Conservation (phyloP, 805 yeast genomes). For the Starmerella etchellsii region DNA sequence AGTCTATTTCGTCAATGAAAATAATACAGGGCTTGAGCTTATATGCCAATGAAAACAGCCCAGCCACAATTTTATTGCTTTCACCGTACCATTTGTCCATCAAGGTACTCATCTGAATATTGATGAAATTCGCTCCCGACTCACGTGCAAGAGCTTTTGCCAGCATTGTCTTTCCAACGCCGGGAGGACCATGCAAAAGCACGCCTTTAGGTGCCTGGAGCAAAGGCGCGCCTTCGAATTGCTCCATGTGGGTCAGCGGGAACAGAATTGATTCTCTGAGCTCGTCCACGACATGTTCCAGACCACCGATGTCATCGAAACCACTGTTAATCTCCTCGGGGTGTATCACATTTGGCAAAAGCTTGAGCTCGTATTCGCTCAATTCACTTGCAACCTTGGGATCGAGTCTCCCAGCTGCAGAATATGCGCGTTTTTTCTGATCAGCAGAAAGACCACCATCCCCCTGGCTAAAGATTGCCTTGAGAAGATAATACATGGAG, state of each 20-base stretch:
- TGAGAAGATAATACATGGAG: constrained; percentile 52
- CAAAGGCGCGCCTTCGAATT: constrained; percentile 47
- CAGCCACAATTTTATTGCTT: constrained; percentile 84
- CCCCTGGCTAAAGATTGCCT: constrained; percentile 31
- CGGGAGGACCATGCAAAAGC: constrained; percentile 86
- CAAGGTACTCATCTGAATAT: constrained; percentile 81
- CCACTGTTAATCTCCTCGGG: constrained; percentile 70
- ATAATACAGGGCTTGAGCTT: constrained; percentile 90
- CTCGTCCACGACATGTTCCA: constrained; percentile 70
- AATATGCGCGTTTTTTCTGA: constrained; percentile 46
- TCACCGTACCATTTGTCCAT: constrained; percentile 99
- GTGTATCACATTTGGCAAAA: constrained; percentile 64
- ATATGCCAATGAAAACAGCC: constrained; percentile 75
- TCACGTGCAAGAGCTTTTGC: constrained; percentile 92
- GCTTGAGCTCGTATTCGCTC: constrained; percentile 63
- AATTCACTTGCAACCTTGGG: constrained; percentile 47
- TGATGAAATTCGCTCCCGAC: constrained; percentile 80
- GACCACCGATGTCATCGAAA: constrained; percentile 81
- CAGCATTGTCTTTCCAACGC: constrained; percentile 95
- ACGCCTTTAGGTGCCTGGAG: constrained; percentile 93
- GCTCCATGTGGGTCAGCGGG: constrained; percentile 46
- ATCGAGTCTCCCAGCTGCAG: constrained; percentile 47
- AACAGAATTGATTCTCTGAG: constrained; percentile 76
- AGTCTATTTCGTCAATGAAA: constrained; percentile 92
- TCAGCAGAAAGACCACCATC: constrained; percentile 39